Evolutionary conservation across 352 stramenopile species (phyloP).

Genomic region (Phytophthora constricta): DNA sequence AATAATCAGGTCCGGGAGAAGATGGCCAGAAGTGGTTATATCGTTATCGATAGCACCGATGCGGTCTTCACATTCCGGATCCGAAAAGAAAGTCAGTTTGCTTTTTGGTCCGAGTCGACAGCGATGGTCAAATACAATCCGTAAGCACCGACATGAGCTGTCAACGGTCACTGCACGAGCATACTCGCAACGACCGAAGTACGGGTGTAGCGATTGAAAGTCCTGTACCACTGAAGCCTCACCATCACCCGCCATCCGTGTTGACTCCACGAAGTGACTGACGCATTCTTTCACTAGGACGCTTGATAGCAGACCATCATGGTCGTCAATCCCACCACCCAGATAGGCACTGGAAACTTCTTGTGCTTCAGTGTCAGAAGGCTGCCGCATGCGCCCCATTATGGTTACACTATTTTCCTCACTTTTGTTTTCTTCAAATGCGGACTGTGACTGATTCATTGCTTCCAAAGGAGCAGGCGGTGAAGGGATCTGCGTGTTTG

Average conservation of each 20-base stretch:
- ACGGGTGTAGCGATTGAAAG: conserved; percentile 86
- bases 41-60: conserved; percentile 59
- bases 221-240: conserved; percentile 42
- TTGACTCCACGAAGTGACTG: conserved; percentile 86
- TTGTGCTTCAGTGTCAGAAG: conserved; percentile 70
- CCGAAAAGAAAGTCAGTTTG: conserved; percentile 76
- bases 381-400: conserved; percentile 41
- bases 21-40: conserved; percentile 43
- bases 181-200: conserved; percentile 87
- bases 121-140: conserved; percentile 83
- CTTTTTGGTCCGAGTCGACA: conserved; percentile 75
- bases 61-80: conserved; percentile 68
- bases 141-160: conserved; percentile 62
- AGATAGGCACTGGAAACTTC: conserved; percentile 65
- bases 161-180: conserved; percentile 60
- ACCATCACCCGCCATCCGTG: conserved; percentile 69
- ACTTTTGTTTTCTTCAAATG: conserved; percentile 48
- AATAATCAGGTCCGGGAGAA: conserved; percentile 72
- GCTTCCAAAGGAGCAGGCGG: conserved; percentile 5
- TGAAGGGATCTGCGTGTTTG: neutral
- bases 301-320: conserved; percentile 69
- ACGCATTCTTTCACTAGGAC: conserved; percentile 88
- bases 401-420: conserved; percentile 17
- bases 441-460: too few relatives aligned
- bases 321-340: conserved; percentile 50